These are phyloP conservation scores for Thuidium tamariscinum DNA, from an alignment of 225 moss, liverwort and hornwort species.

Conservation along the genomic window DNA sequence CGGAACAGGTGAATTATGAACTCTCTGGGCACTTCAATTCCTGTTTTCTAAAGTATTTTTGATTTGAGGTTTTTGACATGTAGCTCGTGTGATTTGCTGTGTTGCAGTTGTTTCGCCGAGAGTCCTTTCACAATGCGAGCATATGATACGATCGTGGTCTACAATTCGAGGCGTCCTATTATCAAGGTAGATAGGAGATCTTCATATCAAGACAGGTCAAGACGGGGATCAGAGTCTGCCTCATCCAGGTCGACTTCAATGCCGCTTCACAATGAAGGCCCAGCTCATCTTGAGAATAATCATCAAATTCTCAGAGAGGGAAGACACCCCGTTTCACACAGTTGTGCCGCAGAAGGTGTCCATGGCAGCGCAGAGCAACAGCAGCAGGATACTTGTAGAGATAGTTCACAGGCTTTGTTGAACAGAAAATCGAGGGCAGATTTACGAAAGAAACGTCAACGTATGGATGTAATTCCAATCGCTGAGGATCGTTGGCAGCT, in stretches of 20 bases:
- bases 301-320: background rate
- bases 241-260: background rate
- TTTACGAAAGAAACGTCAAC: constrained; percentile 3
- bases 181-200: background rate
- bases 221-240: background rate
- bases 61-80: background rate
- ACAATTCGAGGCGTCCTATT: background rate
- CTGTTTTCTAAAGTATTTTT: background rate
- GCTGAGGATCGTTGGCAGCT: constrained; percentile 38
- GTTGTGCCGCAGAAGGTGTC: background rate
- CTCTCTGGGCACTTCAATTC: background rate
- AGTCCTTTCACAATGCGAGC: constrained; percentile 56
- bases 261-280: background rate
- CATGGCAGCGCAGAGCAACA: background rate
- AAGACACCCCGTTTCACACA: background rate
- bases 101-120: constrained; percentile 35
- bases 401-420: background rate
- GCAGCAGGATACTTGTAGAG: background rate
- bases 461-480: background rate
- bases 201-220: background rate
- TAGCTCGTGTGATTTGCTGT: background rate
- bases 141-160: constrained; percentile 34
- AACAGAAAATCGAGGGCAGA: background rate
- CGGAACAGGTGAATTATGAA: background rate
- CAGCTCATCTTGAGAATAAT: background rate